Evolutionary conservation across 1,284 basidiomycete genomes (phyloP), one percentile per base, ranked within the genome.

Genomic region (Cutaneotrichosporon mucoides): DNA sequence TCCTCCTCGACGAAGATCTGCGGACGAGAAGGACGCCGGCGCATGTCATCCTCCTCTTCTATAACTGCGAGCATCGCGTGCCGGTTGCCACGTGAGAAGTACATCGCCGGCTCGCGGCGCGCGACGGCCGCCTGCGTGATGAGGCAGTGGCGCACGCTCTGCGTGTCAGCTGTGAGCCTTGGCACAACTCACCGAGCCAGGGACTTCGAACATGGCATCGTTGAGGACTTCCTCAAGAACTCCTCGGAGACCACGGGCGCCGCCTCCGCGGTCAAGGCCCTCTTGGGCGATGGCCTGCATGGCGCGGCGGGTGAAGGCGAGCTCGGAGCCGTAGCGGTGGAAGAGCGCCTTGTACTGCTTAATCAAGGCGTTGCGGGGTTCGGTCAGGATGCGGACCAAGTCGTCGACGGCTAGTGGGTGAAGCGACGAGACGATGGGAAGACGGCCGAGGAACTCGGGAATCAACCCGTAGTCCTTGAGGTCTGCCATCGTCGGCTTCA

Each of bases 391-490:
- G 10, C 87, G 84, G n/a, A 92, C 84, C 9, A 98, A 82, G 72
- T 97, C 94, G 55, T 69, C 82, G 70, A 79, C 85, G 73, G 75
- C 80, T 1, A 98, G 82, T 4, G 90, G 86, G 12, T 87, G 79
- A 9, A 98, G 83, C 0, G 90, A 86, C 1, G 92, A 91, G 42
- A 93, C 82, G 38, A 91, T 88, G 4, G 94, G 94, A n/a, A 96
- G 79, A 37, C 94, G 88, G 24, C 90, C 92, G 44, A 95, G 84
- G 71, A 97, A 96, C 62, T 96, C 94, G 8, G 94, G 94, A 59
- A 98, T 97, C 64, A 96, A 88, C 1, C 94, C 93, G 68, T 88
- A 97, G 80, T 86, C 84, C 10, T 90, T 83, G 9, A 97, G 81
- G 79, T 97, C 94, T 84, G 68, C 57, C 0, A 75, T 73, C 1